A percentile compares a stretch with the other conserved stretches of the same genome.
Evolutionary conservation across 2,329 filamentous ascomycete species (phyloP).

Genomic region (Ophiostoma sp.): DNA sequence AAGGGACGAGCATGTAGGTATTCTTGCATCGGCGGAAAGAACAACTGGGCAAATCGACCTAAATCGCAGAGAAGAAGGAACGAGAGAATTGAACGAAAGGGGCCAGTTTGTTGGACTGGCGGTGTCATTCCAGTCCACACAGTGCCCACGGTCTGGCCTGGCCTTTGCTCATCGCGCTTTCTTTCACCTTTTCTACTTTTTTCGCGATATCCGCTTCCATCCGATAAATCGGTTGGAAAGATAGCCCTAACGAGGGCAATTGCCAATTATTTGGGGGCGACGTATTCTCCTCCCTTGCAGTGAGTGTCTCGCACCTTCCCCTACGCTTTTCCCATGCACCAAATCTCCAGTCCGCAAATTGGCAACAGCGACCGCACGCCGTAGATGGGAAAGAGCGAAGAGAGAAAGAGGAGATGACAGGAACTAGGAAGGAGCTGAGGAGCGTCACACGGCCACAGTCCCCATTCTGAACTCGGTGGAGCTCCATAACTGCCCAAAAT

Average conservation of each 20-base stretch:
- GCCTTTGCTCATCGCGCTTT: background rate
- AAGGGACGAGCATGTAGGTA: background rate
- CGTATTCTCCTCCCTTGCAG: background rate
- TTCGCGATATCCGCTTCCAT: slow-evolving; percentile 12
- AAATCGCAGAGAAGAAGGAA: background rate
- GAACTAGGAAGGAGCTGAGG: background rate
- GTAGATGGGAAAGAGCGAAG: background rate
- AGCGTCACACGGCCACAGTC: background rate
- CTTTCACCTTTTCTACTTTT: background rate
- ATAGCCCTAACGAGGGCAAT: background rate
- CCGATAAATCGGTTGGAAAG: background rate
- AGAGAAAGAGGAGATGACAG: background rate
- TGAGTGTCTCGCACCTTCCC: background rate
- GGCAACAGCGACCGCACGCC: background rate
- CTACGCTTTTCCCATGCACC: background rate
- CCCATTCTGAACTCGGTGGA: background rate
- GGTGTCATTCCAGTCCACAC: background rate
- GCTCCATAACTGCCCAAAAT: background rate
- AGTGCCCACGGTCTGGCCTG: background rate
- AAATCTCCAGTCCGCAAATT: background rate
- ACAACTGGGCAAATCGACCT: background rate
- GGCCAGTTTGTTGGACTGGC: background rate
- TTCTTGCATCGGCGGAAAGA: background rate
- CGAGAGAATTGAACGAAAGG: background rate
- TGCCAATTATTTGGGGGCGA: background rate